A percentile compares a stretch with the other conserved stretches of the same genome.
These are phyloP conservation scores for Pichia californica DNA, from an alignment of 805 yeast genomes.

Conservation along the genomic window DNA sequence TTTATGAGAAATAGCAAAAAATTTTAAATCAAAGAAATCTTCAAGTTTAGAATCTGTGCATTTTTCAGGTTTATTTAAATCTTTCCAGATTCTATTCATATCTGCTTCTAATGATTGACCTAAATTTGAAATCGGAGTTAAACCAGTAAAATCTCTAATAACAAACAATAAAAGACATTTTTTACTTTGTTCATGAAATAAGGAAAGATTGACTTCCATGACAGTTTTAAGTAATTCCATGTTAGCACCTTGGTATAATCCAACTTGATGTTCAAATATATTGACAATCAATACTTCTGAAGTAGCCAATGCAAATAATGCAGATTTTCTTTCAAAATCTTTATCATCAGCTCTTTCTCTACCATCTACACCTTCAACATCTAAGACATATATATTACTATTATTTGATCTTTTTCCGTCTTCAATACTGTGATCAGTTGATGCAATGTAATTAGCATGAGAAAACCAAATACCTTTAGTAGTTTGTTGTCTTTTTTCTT, in stretches of 20 bases:
- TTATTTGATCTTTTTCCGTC: conserved; percentile 14
- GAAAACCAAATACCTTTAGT: conserved; percentile 81
- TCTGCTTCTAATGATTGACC: conserved; percentile 65
- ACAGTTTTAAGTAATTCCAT: conserved; percentile 94
- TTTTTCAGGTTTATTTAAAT: conserved; percentile 65
- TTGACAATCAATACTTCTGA: conserved; percentile 87
- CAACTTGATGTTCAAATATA: conserved; percentile 96
- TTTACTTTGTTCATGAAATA: conserved; percentile 60
- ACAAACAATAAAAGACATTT: conserved; percentile 75
- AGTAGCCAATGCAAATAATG: conserved; percentile 88
- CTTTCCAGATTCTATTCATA: conserved; percentile 70
- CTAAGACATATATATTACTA: conserved; percentile 65
- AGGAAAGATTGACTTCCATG: conserved; percentile 85
- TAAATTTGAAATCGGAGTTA: conserved; percentile 72
- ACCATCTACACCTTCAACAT: conserved; percentile 99
- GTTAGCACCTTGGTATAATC: conserved; percentile 95
- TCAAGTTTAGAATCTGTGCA: conserved; percentile 46
- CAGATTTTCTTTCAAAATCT: conserved; percentile 95
- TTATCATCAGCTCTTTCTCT: conserved; percentile 97
- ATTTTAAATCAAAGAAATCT: conserved; percentile 82
- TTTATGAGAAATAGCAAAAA: conserved; percentile 80
- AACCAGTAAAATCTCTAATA: conserved; percentile 85
- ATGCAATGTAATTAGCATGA: conserved; percentile 39
- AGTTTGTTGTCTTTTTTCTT: conserved; percentile 78
- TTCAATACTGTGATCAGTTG: conserved; percentile 3